These are phyloP conservation scores for Prunus mira DNA, from an alignment of 306 rosid species.

Conservation along the genomic window DNA sequence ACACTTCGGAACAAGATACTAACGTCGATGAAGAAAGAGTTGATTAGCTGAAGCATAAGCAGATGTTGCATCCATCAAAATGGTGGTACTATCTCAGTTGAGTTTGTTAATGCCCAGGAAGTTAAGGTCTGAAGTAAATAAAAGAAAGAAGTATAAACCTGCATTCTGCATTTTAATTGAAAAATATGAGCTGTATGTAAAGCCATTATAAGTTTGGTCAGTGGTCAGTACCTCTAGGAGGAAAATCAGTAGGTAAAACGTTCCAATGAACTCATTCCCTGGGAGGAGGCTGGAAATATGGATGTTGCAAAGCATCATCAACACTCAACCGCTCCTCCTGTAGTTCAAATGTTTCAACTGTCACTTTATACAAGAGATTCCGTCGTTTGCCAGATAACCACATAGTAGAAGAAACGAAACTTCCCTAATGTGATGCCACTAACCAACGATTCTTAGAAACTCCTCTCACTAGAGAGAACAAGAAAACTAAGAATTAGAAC, in stretches of 20 bases:
- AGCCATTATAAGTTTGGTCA: too few relatives aligned
- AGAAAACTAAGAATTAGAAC: constrained; percentile 10
- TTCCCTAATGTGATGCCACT: background rate
- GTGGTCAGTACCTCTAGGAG: background rate
- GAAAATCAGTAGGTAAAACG: background rate
- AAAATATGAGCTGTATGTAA: background rate
- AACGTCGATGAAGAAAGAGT: constrained; percentile 37
- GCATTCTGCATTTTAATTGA: background rate
- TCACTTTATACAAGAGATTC: background rate
- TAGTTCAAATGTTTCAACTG: constrained; percentile 17
- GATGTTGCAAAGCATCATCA: constrained; percentile 78
- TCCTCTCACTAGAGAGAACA: background rate
- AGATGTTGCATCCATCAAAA: constrained; percentile 62
- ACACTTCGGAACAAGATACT: constrained; percentile 50
- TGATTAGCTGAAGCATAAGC: constrained; percentile 49
- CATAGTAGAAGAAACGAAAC: background rate
- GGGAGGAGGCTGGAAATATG: constrained; percentile 69
- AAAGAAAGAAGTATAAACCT: background rate
- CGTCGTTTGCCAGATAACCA: background rate
- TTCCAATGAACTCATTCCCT: constrained; percentile 30
- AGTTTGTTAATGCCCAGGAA: constrained; percentile 60
- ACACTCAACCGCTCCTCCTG: constrained; percentile 82
- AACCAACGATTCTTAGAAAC: background rate
- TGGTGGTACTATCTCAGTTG: constrained; percentile 74
- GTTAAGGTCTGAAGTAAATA: background rate